Base-by-base conservation (phyloP, 352 stramenopile genomes). In the Pythium insidiosum region DNA sequence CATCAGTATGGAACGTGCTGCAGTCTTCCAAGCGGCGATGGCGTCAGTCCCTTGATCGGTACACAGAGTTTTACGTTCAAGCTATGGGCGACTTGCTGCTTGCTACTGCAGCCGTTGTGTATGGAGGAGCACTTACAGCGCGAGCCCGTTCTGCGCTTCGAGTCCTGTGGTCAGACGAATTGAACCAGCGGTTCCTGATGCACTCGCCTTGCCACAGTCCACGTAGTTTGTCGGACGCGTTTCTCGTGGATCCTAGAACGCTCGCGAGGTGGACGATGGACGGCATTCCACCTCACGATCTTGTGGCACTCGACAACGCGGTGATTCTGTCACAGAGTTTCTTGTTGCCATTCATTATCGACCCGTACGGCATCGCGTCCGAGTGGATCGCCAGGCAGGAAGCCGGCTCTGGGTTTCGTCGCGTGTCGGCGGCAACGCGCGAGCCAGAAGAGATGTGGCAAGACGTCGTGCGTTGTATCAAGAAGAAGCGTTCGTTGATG, bases 81-180 rank as follows among this genome's bases (percentile, higher is more conserved):
- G 72, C 64, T 47, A 62, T 71, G 41, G 78, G 68, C 3, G 74
- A 91, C 15, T 48, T 88, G 19, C 56, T 88, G n/a, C 40, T 91
- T 5, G 65, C 60, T 2, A 87, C 78, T 19, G 71, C 71, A 0
- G 43, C 58, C 0, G 43, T 84, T 9, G 59, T 53, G 0, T 91
- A 91, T 31, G 56, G 64, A 5, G 65, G 67, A 6, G 60, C 47
- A 5, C 10, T 67, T 3, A 66, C 44, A 0, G n/a, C 20, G 5
- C n/a, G 18, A 1, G 50, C 53, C 2, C 53, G 61, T 2, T 11
- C 13, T 0, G 36, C 53, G n/a, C 54, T 83, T 4, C 50, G 69
- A 0, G 12, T 31, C 6, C 34, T 67, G 11, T 91, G 73, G 78
- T 66, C 50, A 0, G 28, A 65, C 2, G 51, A 47, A 3, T 38